These are phyloP conservation scores for Warburgia ugandensis DNA, from an alignment of 164 flowering plant species.

Conservation along the genomic window DNA sequence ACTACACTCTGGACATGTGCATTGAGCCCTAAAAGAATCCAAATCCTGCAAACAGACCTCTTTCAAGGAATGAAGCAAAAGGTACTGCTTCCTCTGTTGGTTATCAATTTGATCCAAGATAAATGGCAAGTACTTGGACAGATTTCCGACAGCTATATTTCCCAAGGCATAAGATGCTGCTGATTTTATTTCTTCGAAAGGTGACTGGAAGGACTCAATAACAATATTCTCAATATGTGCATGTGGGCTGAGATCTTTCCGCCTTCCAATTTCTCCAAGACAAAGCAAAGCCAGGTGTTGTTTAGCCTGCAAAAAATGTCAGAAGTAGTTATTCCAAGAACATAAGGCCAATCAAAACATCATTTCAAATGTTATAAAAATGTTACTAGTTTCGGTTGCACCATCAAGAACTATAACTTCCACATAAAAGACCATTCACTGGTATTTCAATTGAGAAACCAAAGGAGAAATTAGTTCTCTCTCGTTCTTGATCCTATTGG, in stretches of 20 bases:
- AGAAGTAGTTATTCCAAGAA: conserved; percentile 1
- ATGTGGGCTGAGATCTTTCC: conserved; percentile 88
- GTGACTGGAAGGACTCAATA: conserved; percentile 95
- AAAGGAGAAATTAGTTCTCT: too few species aligned
- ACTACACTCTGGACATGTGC: too few species aligned
- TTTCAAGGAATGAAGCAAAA: conserved; percentile 93
- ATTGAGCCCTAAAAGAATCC: too few species aligned
- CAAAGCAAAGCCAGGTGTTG: conserved; percentile 92
- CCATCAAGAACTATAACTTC: too few species aligned
- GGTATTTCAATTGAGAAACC: too few species aligned
- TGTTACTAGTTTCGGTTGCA: too few species aligned
- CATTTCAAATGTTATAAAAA: too few species aligned
- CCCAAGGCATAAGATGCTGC: conserved; percentile 99
- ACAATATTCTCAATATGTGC: conserved; percentile 78
- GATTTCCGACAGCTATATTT: conserved; percentile 96
- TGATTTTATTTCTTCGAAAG: conserved; percentile 97
- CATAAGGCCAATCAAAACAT: too few species aligned
- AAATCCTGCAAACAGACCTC: too few species aligned
- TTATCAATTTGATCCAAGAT: conserved; percentile 97
- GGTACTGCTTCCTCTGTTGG: conserved; percentile 96
- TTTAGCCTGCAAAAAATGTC: conserved; percentile 51
- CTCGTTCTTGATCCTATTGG: too few species aligned
- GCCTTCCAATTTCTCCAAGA: conserved; percentile 96
- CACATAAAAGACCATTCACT: too few species aligned
- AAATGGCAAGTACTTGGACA: conserved; percentile 85